Percentiles rank a stretch among this genome's conserved stretches.
These are phyloP conservation scores for Jatropha podagrica DNA, from an alignment of 441 rosid species.

Conservation along the genomic window DNA sequence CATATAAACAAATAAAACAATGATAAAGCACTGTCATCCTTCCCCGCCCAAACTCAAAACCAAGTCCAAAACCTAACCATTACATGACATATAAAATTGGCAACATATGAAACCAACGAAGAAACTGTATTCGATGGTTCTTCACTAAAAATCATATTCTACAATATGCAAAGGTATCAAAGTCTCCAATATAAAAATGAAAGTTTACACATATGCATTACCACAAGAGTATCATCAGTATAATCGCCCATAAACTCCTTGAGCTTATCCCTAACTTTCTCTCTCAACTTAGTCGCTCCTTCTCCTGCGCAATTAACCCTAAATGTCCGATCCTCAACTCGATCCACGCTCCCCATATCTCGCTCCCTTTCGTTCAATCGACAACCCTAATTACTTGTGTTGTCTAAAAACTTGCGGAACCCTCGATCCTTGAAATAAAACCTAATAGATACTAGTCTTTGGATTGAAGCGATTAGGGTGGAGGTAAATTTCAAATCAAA, in stretches of 20 bases:
- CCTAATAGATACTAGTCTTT: slow-evolving; percentile 2
- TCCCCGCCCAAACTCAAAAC: neutral
- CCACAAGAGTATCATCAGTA: slow-evolving; percentile 98
- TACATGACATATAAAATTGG: neutral
- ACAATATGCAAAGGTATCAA: neutral
- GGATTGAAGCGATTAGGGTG: neutral
- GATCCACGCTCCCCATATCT: slow-evolving; percentile 50
- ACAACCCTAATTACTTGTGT: slow-evolving; percentile 14
- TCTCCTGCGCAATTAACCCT: slow-evolving; percentile 61
- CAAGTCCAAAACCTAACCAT: slow-evolving; percentile 1
- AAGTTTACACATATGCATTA: slow-evolving; percentile 24
- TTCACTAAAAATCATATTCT: neutral
- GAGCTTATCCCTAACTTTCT: slow-evolving; percentile 63
- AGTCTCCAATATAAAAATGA: neutral
- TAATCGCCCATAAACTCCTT: slow-evolving; percentile 97
- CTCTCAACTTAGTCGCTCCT: slow-evolving; percentile 73
- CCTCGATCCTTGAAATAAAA: slow-evolving; percentile 9
- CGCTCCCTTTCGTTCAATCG: neutral
- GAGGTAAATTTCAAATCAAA: neutral
- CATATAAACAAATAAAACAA: neutral
- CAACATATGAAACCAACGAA: neutral
- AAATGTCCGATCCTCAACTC: slow-evolving; percentile 72
- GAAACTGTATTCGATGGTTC: neutral
- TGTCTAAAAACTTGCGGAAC: neutral
- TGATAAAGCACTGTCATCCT: neutral